Evolutionary conservation across 2,329 filamentous ascomycete species (phyloP).

Genomic region (Phoma herbarum): DNA sequence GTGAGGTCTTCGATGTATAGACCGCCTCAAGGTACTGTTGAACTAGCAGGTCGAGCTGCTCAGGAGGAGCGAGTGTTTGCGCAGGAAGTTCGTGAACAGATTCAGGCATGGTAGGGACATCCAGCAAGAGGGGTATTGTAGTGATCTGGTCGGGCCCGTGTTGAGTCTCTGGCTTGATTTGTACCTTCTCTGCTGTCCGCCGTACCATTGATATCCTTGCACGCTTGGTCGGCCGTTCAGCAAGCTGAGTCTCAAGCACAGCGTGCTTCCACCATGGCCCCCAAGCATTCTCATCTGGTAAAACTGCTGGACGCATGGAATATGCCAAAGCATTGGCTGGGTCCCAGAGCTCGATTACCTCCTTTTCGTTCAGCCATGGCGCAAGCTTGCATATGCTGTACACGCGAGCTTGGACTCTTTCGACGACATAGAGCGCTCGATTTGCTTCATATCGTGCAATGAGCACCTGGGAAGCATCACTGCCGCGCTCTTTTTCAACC

Average conservation of each 20-base stretch:
- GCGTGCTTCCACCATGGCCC: conserved; percentile 48
- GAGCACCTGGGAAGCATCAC: conserved; percentile 38
- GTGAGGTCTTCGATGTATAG: conserved; percentile 69
- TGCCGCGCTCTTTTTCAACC: conserved; percentile 13
- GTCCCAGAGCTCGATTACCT: conserved; percentile 54
- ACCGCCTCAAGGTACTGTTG: conserved; percentile 56
- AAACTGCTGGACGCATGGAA: conserved; percentile 63
- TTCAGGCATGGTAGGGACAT: not conserved
- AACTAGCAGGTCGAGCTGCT: conserved; percentile 62
- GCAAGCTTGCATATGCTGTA: conserved; percentile 76
- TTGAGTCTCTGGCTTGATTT: conserved; percentile 12
- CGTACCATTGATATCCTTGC: conserved; percentile 46
- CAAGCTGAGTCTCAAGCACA: conserved; percentile 28
- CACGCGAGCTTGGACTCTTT: conserved; percentile 67
- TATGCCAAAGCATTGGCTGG: conserved; percentile 56
- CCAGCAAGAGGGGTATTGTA: no score
- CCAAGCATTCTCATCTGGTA: not conserved
- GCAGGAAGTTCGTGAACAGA: conserved; percentile 10
- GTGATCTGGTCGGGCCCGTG: conserved; percentile 4
- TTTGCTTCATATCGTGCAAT: conserved; percentile 55
- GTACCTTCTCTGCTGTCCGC: conserved; percentile 19
- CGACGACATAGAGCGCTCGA: conserved; percentile 82
- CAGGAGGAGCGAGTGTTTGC: conserved; percentile 36
- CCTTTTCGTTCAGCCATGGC: conserved; percentile 69
- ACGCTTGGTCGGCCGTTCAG: conserved; percentile 31